Conservation (phyloP, 805 yeast genomes). For the Ogataea nitratoaversa region DNA sequence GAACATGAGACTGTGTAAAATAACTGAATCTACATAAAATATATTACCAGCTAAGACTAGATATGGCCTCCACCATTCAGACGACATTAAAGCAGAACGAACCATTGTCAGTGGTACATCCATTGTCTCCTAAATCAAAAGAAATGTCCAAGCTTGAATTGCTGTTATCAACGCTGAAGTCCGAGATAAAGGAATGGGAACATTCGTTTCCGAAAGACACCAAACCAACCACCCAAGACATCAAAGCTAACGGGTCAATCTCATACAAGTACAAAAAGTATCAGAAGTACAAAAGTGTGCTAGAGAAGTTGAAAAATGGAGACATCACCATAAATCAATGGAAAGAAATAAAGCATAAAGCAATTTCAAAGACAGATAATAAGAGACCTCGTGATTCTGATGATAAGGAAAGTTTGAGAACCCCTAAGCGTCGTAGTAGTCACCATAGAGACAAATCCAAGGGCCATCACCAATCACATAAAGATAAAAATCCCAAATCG, state of each 20-base stretch:
- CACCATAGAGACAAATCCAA: neutral
- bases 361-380: conserved; percentile 5
- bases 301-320: conserved; percentile 14
- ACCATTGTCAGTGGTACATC: neutral
- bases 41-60: too few species aligned
- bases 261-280: conserved; percentile 32
- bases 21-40: too few species aligned
- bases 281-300: conserved; percentile 22
- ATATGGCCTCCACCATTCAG: too few species aligned
- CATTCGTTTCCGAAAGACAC: conserved; percentile 33
- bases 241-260: conserved; percentile 36
- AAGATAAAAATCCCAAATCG: too few species aligned
- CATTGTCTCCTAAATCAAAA: neutral
- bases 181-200: conserved; percentile 52
- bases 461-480: neutral
- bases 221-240: conserved; percentile 43
- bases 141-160: neutral
- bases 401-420: conserved; percentile 4
- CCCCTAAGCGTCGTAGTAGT: neutral
- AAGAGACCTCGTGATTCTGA: conserved; percentile 2
- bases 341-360: conserved; percentile 1
- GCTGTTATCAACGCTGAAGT: neutral
- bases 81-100: too few species aligned
- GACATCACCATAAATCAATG: conserved; percentile 10
- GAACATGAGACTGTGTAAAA: too few species aligned